Evolutionary conservation across 192 early-diverging fungal species (phyloP).

Genomic region (Linnemannia elongata): DNA sequence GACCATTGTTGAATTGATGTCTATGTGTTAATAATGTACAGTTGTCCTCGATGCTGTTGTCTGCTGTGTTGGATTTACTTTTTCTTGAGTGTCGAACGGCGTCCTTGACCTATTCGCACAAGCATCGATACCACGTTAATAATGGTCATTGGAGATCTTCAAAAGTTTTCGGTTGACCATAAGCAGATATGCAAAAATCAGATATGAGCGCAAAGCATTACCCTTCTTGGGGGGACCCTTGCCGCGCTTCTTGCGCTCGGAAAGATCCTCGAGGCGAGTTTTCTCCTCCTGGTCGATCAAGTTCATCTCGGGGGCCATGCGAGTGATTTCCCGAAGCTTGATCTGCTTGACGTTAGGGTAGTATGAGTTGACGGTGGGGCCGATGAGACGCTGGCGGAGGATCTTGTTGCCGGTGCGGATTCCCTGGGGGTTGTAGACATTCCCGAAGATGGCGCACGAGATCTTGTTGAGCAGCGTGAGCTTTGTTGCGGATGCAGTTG

Average conservation of each 20-base stretch:
- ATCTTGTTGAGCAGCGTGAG: slow-evolving; percentile 68
- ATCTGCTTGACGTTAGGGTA: slow-evolving; percentile 71
- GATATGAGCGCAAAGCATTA: slow-evolving; percentile 17
- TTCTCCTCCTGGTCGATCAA: slow-evolving; percentile 73
- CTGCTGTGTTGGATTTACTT: slow-evolving; percentile 43
- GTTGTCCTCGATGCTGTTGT: slow-evolving; percentile 1
- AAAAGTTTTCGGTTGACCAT: not conserved
- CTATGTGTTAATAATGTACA: slow-evolving; percentile 4
- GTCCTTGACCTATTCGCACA: slow-evolving; percentile 63
- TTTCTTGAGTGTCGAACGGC: slow-evolving; percentile 68
- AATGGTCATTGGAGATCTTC: too few species aligned
- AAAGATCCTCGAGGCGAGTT: slow-evolving; percentile 74
- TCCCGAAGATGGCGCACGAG: slow-evolving; percentile 75
- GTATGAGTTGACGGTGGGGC: slow-evolving; percentile 74
- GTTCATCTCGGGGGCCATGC: slow-evolving; percentile 65
- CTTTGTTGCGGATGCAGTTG: slow-evolving; percentile 54
- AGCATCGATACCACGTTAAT: not conserved
- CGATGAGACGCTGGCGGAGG: slow-evolving; percentile 75
- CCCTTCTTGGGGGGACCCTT: slow-evolving; percentile 87
- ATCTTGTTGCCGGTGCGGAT: slow-evolving; percentile 81
- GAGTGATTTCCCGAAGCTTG: slow-evolving; percentile 64
- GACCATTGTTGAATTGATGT: not conserved
- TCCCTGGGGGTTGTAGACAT: slow-evolving; percentile 76
- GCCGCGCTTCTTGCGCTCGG: slow-evolving; percentile 76
- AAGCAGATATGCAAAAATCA: not conserved